Evolutionary conservation across 2,329 filamentous ascomycete species (phyloP), one percentile per base, ranked within the genome.

Genomic region (Teratosphaeria epicoccoides): DNA sequence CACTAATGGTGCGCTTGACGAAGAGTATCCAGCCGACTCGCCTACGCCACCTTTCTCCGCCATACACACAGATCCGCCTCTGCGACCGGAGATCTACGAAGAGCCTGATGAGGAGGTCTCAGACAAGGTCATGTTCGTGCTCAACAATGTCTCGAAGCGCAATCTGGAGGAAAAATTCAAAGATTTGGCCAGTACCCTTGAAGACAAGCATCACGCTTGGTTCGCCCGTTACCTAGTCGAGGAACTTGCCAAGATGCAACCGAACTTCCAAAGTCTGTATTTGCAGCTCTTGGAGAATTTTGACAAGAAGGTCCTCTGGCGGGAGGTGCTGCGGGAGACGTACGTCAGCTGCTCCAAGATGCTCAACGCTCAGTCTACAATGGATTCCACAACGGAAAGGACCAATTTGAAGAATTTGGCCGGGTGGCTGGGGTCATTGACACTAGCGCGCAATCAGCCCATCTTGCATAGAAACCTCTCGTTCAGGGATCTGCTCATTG

Each of bases 391-490:
- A 1, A 87, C 84, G 0, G 94, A 98, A 63, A 80, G 93, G 57
- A 83, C 83, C 2, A 88, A 95, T 61, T 75, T 98, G 28, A 97
- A 97, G 71, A 96, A 95, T 64, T 77, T 98, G 12, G 93, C 88
- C 55, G 83, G 82, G 37, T 98, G 94, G 94, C 81, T 98, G 40
- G 93, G 93, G 10, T 87, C 91, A 17, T 70, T 98, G 61, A 98
- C 93, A 1, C 81, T 98, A 51, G 93, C 93, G 24, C 84, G 91
- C 49, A 87, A 98, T 66, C 91, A 91, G 65, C 93, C 93, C 0
- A 95, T 98, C 71, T 90, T 91, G 64, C 90, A 96, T 68, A 89
- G 85, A 64, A 95, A 97, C 65, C 90, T 98, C 55, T 94, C 91
- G 1, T 97, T 98, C 77, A 95, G 95, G 69, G 88, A 97, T 63